Base-by-base conservation (phyloP, 305 asterid species). In the Fraxinus sp. region DNA sequence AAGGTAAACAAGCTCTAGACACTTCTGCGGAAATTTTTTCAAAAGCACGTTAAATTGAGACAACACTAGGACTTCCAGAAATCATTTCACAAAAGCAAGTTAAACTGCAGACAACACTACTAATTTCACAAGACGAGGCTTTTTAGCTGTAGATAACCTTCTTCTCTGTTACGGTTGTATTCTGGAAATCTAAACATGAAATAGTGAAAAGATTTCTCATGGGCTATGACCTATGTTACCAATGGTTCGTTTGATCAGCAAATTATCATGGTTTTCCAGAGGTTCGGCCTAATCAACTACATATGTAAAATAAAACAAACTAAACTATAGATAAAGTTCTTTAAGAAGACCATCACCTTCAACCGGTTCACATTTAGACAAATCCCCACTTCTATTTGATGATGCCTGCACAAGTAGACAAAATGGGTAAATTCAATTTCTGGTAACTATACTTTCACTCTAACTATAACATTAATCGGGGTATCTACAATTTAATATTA, bases 331-430 rank as follows among this genome's bases (percentile, higher is more conserved):
- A 75, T 7, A 22, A 33, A 72, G 62, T 35, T 66, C 13, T 80
- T 26, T 75, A 70, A 73, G 57, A 64, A 64, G 82, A 83, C 49
- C 37, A 78, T 79, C 88, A 96, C 97, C 98, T 92, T 92, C 93
- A 83, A 79, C 91, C 26, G 91, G 74, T 75, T 88, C 87, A 89
- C 92, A 83, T 84, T 87, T 86, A 78, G 97, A 91, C 9, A 91
- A 88, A 8, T 82, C 93, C 80, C 86, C 93, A 78, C 84, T 85
- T 79, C 85, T 94, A 89, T 87, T 89, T 70, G 95, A 91, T 80
- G 98, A 83, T 87, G 92, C 98, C 99, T 95, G 92, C 79, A 85
- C 79, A 72, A 9, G 66, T 83, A 84, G 74, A 57, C 79, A 76
- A 84, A 55, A 55, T 55, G 64, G 64, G 24, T n/a, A 5, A 52